phyloP scores from a whole-genome alignment of 2,329 filamentous ascomycete species.

The Paracamarosporium sp. region DNA sequence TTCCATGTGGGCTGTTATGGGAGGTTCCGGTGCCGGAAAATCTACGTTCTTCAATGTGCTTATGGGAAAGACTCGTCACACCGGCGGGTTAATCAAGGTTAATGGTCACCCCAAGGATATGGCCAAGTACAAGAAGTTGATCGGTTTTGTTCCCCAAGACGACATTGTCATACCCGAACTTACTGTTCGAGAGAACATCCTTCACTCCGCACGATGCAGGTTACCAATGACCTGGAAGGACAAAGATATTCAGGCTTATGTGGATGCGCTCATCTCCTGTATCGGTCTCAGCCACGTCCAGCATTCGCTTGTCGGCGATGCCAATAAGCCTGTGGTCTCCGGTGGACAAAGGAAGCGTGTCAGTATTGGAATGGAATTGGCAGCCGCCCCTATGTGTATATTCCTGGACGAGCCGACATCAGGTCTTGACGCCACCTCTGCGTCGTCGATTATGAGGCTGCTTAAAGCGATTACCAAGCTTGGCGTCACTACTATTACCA shows the following conservation, averaged over 20 bases:
- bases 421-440: constrained; percentile 74
- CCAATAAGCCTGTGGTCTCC: constrained; percentile 60
- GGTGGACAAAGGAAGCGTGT: constrained; percentile 69
- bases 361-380: constrained; percentile 60
- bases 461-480: constrained; percentile 61
- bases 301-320: constrained; percentile 60
- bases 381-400: constrained; percentile 26
- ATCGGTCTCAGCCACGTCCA: constrained; percentile 56
- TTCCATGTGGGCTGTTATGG: constrained; percentile 66
- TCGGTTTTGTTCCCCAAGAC: constrained; percentile 68
- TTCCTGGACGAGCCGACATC: constrained; percentile 70
- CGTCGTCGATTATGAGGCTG: constrained; percentile 62
- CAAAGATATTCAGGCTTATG: constrained; percentile 48
- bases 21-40: constrained; percentile 63
- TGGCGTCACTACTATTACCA: constrained; percentile 64
- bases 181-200: constrained; percentile 68
- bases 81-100: constrained; percentile 54
- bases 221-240: constrained; percentile 61
- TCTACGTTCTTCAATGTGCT: constrained; percentile 66
- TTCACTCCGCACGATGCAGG: constrained; percentile 64
- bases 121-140: constrained; percentile 64
- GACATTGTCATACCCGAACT: constrained; percentile 66
- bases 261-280: constrained; percentile 12
- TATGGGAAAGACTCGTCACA: constrained; percentile 60
- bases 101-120: constrained; percentile 55